Percentiles rank a stretch among this genome's conserved stretches.
Conservation (phyloP, 2,329 filamentous ascomycete species). For the Aureobasidium sp. region DNA sequence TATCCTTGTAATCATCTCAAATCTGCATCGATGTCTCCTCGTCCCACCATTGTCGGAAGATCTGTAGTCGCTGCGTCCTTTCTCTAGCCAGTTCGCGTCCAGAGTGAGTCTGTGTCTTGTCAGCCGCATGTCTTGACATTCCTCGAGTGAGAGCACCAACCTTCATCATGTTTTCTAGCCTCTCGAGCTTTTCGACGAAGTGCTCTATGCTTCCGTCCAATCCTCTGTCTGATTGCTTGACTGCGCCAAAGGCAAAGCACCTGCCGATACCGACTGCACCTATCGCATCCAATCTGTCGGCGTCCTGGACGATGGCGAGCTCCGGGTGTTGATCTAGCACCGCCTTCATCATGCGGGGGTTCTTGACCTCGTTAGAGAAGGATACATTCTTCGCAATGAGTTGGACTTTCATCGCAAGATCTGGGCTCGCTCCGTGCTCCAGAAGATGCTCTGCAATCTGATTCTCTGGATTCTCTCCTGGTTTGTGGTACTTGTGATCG, state of each 20-base stretch:
- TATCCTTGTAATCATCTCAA: background rate
- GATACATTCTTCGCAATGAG: slow-evolving; percentile 68
- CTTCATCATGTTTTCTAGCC: slow-evolving; percentile 55
- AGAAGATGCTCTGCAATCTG: slow-evolving; percentile 51
- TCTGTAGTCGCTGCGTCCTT: slow-evolving; percentile 41
- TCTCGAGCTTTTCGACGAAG: slow-evolving; percentile 68
- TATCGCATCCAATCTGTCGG: slow-evolving; percentile 84
- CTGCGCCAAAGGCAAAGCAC: slow-evolving; percentile 69
- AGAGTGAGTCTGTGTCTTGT: slow-evolving; percentile 36
- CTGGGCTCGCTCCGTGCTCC: slow-evolving; percentile 47
- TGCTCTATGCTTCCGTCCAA: slow-evolving; percentile 64
- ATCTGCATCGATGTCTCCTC: slow-evolving; percentile 34
- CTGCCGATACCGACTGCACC: slow-evolving; percentile 79
- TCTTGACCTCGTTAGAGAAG: slow-evolving; percentile 64
- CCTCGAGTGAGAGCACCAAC: background rate
- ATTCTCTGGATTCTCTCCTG: slow-evolving; percentile 46
- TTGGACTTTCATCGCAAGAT: slow-evolving; percentile 61
- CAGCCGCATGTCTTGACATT: background rate
- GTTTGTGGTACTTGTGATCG: slow-evolving; percentile 68
- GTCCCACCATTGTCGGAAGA: slow-evolving; percentile 50
- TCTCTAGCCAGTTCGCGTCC: slow-evolving; percentile 44
- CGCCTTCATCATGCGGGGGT: slow-evolving; percentile 52
- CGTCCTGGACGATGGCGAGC: slow-evolving; percentile 81
- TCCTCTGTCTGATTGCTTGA: slow-evolving; percentile 42
- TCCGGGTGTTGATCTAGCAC: slow-evolving; percentile 65